phyloP scores from a whole-genome alignment of 2,329 filamentous ascomycete species.

The Aspergillus clavatus region DNA sequence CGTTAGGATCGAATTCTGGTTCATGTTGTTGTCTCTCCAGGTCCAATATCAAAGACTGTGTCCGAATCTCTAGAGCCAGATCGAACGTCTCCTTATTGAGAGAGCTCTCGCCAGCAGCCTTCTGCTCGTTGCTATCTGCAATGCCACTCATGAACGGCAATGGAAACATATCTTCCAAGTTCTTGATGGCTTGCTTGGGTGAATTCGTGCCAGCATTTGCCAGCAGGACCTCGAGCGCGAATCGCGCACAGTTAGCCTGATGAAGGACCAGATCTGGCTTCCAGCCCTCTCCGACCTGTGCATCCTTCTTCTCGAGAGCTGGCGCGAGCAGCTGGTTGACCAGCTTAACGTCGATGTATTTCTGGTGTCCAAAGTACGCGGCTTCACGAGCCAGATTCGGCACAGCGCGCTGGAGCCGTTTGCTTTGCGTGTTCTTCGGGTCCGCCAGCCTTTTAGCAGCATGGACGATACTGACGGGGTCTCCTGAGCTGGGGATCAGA shows the following conservation, averaged over 20 bases:
- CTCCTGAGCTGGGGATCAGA: slow-evolving; percentile 26
- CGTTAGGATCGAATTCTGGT: slow-evolving; percentile 36
- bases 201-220: slow-evolving; percentile 19
- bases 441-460: slow-evolving; percentile 29
- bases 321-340: slow-evolving; percentile 30
- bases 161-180: slow-evolving; percentile 33
- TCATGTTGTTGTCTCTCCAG: slow-evolving; percentile 32
- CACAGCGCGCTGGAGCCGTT: slow-evolving; percentile 21
- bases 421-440: slow-evolving; percentile 24
- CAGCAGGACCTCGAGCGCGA: slow-evolving; percentile 39
- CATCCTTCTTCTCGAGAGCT: slow-evolving; percentile 13
- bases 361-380: slow-evolving; percentile 23
- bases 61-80: slow-evolving; percentile 51
- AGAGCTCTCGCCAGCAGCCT: slow-evolving; percentile 34
- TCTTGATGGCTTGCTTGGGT: slow-evolving; percentile 19
- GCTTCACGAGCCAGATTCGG: slow-evolving; percentile 23
- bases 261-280: slow-evolving; percentile 38
- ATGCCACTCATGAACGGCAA: slow-evolving; percentile 32
- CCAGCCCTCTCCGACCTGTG: slow-evolving; percentile 21
- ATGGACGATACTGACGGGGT: slow-evolving; percentile 24
- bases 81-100: slow-evolving; percentile 43
- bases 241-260: slow-evolving; percentile 39
- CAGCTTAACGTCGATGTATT: slow-evolving; percentile 34
- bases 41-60: slow-evolving; percentile 49
- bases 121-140: slow-evolving; percentile 7